These are phyloP conservation scores for Trypanosoma avium DNA, from an alignment of 208 protist genomes.

Conservation along the genomic window DNA sequence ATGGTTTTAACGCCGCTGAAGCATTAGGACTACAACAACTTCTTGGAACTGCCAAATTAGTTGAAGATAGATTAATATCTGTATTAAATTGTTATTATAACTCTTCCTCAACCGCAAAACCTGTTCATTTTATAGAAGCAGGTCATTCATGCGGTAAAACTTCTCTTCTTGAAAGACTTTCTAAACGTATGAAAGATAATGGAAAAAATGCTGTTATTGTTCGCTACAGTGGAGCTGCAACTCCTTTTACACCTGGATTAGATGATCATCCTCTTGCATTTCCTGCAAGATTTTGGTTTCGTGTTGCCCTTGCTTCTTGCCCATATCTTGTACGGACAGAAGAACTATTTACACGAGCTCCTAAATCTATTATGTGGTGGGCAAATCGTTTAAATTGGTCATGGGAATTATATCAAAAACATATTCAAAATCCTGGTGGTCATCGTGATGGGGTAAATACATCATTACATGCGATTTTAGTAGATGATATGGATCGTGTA, in stretches of 20 bases:
- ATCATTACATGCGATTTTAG: constrained; percentile 53
- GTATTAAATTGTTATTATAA: constrained; percentile 53
- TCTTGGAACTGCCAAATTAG: constrained; percentile 74
- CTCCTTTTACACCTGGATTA: constrained; percentile 73
- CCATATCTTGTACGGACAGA: constrained; percentile 75
- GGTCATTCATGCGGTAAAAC: constrained; percentile 72
- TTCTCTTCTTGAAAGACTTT: constrained; percentile 67
- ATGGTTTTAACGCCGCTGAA: constrained; percentile 63
- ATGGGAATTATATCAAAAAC: constrained; percentile 64
- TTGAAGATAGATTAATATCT: constrained; percentile 73
- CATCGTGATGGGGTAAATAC: constrained; percentile 5
- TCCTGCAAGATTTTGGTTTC: constrained; percentile 80
- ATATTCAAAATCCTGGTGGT: constrained; percentile 26
- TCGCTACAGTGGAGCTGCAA: constrained; percentile 68
- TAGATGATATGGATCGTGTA: constrained; percentile 75
- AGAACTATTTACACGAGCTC: constrained; percentile 72
- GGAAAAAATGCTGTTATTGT: constrained; percentile 65
- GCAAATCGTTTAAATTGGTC: constrained; percentile 75
- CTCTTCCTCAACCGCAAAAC: constrained; percentile 48
- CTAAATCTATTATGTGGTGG: constrained; percentile 75
- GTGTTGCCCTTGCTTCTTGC: constrained; percentile 68
- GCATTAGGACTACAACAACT: constrained; percentile 70
- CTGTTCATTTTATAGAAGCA: constrained; percentile 78
- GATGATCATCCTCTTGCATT: constrained; percentile 85
- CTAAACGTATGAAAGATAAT: constrained; percentile 35